Evolutionary conservation across 257 asterid species (phyloP).

Genomic region (Avicennia marina): DNA sequence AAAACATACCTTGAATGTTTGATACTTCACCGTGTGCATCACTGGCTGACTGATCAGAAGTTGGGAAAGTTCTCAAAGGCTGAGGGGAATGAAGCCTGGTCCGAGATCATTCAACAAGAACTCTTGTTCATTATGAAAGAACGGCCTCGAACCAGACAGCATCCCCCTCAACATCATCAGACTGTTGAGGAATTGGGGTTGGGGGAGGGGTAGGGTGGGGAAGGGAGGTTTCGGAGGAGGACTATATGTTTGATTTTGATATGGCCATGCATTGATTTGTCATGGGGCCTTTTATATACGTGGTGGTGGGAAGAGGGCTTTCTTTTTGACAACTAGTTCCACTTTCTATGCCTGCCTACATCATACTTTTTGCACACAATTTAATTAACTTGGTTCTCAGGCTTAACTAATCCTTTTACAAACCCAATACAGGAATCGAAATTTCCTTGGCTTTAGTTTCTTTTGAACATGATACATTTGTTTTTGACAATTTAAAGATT

Average conservation of each 20-base stretch:
- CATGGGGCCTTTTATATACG: constrained; percentile 30
- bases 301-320: constrained; percentile 12
- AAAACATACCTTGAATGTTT: constrained; percentile 7
- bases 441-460: too few relatives aligned
- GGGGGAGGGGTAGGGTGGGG: not conserved
- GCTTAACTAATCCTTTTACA: not conserved
- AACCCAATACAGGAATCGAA: too few relatives aligned
- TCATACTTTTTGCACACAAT: constrained; percentile 32
- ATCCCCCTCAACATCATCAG: constrained; percentile 41
- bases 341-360: constrained; percentile 20
- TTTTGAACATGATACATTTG: too few relatives aligned
- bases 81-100: constrained; percentile 91
- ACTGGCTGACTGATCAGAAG: not conserved
- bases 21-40: not conserved
- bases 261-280: constrained; percentile 35
- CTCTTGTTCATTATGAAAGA: not conserved
- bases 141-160: constrained; percentile 50
- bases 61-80: constrained; percentile 3
- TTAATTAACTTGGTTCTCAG: constrained; percentile 13
- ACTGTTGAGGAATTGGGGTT: not conserved
- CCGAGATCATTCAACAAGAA: constrained; percentile 54
- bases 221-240: not conserved
- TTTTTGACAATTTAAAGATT: not conserved
- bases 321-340: constrained; percentile 22
- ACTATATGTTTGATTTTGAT: constrained; percentile 13